These are phyloP conservation scores for Gossypium raimondii DNA, from an alignment of 345 rosid genomes.

Conservation along the genomic window DNA sequence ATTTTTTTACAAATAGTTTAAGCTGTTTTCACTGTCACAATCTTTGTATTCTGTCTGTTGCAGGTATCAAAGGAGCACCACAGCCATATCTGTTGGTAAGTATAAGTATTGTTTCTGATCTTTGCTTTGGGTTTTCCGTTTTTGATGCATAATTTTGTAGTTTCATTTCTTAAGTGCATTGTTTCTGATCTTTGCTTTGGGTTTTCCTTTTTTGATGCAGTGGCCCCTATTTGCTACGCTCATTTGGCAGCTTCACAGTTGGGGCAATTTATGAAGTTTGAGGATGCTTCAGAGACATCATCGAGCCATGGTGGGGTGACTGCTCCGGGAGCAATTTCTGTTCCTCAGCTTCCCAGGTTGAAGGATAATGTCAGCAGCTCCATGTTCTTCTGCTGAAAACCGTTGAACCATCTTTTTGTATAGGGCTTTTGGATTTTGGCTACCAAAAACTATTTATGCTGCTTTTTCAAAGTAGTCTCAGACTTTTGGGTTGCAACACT, in stretches of 20 bases:
- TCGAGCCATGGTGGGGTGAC: slow-evolving; percentile 51
- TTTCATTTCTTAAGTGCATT: neutral
- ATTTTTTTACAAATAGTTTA: neutral
- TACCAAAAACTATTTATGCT: neutral
- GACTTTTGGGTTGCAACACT: neutral
- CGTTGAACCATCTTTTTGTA: neutral
- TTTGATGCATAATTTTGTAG: neutral
- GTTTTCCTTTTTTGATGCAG: slow-evolving; percentile 19
- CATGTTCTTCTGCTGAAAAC: slow-evolving; percentile 68
- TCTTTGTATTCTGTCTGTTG: neutral
- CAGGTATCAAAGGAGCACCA: slow-evolving; percentile 6
- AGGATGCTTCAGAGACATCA: slow-evolving; percentile 52
- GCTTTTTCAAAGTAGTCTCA: neutral
- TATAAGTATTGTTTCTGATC: neutral
- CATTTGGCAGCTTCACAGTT: slow-evolving; percentile 61
- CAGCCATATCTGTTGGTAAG: neutral
- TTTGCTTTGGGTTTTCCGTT: neutral
- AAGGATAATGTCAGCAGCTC: slow-evolving; percentile 42
- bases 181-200: neutral
- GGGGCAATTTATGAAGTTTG: slow-evolving; percentile 49
- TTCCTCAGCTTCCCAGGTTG: slow-evolving; percentile 57
- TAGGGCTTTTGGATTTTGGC: neutral
- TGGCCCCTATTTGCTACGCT: slow-evolving; percentile 64
- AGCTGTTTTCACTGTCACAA: neutral
- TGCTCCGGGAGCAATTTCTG: slow-evolving; percentile 41